A percentile compares a stretch with the other conserved stretches of the same genome.
Conservation (phyloP, 768 basidiomycete species). For the Boletus edulis region DNA sequence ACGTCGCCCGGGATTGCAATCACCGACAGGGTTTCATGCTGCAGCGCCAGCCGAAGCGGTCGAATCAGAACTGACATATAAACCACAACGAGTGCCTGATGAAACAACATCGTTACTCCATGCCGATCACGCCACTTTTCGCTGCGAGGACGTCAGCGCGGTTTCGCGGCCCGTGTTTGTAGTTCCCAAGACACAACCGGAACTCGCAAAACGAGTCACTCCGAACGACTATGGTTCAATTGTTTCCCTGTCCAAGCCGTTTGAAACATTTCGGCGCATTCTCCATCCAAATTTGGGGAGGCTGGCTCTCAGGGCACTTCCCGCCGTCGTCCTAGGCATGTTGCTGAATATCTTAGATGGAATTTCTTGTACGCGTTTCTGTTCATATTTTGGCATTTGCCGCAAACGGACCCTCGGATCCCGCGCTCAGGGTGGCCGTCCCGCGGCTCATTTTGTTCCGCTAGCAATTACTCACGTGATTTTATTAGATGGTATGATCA, state of each 20-base stretch:
- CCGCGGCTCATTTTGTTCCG: not conserved
- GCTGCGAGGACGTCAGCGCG: constrained; percentile 1
- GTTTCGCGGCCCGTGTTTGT: not conserved
- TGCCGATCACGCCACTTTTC: constrained; percentile 6
- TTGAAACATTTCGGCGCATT: constrained; percentile 2
- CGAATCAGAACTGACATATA: not conserved
- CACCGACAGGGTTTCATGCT: not conserved
- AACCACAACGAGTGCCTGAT: not conserved
- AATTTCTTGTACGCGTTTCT: constrained; percentile 68
- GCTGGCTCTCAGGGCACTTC: constrained; percentile 47
- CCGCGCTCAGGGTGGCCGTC: constrained; percentile 1
- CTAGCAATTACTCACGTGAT: constrained; percentile 1
- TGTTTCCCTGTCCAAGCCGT: constrained; percentile 2
- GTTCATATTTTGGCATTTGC: not conserved
- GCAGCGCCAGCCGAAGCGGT: not conserved
- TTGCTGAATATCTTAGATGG: constrained; percentile 92
- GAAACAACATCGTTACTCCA: constrained; percentile 21
- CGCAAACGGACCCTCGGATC: not conserved
- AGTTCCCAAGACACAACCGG: constrained; percentile 4
- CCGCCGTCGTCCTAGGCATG: constrained; percentile 81
- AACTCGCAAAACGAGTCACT: constrained; percentile 3
- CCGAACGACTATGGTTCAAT: constrained; percentile 12
- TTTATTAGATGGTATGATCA: constrained; percentile 84
- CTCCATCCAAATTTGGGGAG: constrained; percentile 18
- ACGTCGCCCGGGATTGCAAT: not conserved